These are phyloP conservation scores for Aspergillus brunneoviolaceus DNA, from an alignment of 2,329 filamentous ascomycete genomes.

Conservation along the genomic window DNA sequence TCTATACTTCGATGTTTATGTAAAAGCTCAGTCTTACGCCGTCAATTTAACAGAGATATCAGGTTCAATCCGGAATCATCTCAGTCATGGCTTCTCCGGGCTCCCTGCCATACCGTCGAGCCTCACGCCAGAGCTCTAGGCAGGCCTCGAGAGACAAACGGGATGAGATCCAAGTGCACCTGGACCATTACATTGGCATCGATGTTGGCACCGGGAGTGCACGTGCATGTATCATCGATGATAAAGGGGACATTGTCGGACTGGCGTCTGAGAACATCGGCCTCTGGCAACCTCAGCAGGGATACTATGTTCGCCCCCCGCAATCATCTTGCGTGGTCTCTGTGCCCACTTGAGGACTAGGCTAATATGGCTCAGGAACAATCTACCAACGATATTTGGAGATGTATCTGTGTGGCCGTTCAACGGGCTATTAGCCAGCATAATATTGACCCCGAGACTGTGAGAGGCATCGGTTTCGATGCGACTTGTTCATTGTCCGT, in stretches of 20 bases:
- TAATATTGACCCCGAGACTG: slow-evolving; percentile 69
- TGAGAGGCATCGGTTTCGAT: slow-evolving; percentile 94
- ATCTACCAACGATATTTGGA: slow-evolving; percentile 97
- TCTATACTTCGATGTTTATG: no score
- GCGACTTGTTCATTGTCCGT: slow-evolving; percentile 97
- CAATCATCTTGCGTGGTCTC: neutral
- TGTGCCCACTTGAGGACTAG: neutral
- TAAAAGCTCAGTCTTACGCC: no score
- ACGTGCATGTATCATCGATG: slow-evolving; percentile 91
- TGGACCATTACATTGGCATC: slow-evolving; percentile 74
- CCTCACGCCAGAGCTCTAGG: slow-evolving; percentile 34
- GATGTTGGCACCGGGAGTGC: slow-evolving; percentile 97
- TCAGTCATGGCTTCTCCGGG: slow-evolving; percentile 29
- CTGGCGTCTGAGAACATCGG: slow-evolving; percentile 73
- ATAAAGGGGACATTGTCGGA: slow-evolving; percentile 78
- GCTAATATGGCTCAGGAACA: slow-evolving; percentile 66
- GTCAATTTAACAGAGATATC: no score
- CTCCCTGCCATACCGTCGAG: slow-evolving; percentile 31
- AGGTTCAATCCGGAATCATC: neutral
- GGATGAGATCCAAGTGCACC: slow-evolving; percentile 57
- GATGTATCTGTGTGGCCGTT: slow-evolving; percentile 86
- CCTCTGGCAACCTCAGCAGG: slow-evolving; percentile 74
- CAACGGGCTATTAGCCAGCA: slow-evolving; percentile 79
- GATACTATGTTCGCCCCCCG: slow-evolving; percentile 63
- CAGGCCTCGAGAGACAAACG: slow-evolving; percentile 48